Conservation (phyloP, 176 grass and related monocot species). For the Cocos nucifera region DNA sequence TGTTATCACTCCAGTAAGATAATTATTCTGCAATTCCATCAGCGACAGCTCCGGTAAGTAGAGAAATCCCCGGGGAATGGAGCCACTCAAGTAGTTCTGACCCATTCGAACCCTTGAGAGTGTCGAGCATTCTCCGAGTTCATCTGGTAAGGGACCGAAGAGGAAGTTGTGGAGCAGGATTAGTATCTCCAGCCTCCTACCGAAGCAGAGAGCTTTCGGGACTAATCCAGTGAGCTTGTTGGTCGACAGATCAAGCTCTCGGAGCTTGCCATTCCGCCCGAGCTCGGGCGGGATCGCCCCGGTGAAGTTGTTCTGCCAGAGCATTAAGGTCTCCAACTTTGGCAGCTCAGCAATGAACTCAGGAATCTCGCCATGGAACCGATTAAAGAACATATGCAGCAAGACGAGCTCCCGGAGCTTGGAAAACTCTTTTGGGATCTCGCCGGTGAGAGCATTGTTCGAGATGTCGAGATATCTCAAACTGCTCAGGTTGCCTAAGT, state of each 20-base stretch:
- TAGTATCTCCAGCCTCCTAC: slow-evolving; percentile 49
- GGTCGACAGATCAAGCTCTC: slow-evolving; percentile 64
- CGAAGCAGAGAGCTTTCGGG: slow-evolving; percentile 43
- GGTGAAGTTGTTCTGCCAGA: slow-evolving; percentile 88
- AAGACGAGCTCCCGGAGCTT: slow-evolving; percentile 27
- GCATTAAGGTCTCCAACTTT: slow-evolving; percentile 41
- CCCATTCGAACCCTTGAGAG: slow-evolving; percentile 52
- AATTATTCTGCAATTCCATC: slow-evolving; percentile 65
- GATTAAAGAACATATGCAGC: slow-evolving; percentile 74
- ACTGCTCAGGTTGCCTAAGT: slow-evolving; percentile 50
- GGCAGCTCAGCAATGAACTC: slow-evolving; percentile 33
- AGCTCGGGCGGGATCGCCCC: slow-evolving; percentile 38
- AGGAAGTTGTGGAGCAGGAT: slow-evolving; percentile 74
- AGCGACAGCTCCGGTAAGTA: slow-evolving; percentile 57
- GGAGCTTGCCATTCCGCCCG: slow-evolving; percentile 31
- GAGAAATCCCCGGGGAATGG: slow-evolving; percentile 51
- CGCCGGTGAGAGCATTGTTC: slow-evolving; percentile 68
- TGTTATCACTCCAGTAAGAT: slow-evolving; percentile 38
- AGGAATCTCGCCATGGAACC: slow-evolving; percentile 53
- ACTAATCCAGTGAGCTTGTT: slow-evolving; percentile 63
- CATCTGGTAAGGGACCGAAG: slow-evolving; percentile 49
- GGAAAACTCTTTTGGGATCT: slow-evolving; percentile 46
- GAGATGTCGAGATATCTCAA: slow-evolving; percentile 59
- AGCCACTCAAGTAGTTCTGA: slow-evolving; percentile 59
- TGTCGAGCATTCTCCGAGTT: slow-evolving; percentile 44